Conservation (phyloP, 2,329 filamentous ascomycete genomes). For the Neofusicoccum ribis region DNA sequence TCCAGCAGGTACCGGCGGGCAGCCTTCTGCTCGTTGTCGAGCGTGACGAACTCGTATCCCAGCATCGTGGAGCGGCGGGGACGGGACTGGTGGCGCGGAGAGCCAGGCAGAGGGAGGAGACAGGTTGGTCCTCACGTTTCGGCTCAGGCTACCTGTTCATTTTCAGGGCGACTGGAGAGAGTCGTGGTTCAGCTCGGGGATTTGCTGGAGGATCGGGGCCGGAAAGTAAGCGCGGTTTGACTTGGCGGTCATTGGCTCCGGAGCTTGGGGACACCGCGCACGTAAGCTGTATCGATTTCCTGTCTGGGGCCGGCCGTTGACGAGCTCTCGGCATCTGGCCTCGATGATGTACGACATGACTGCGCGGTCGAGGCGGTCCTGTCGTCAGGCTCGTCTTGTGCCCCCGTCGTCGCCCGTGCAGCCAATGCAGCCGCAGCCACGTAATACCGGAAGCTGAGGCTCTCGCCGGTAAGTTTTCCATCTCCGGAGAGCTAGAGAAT, state of each 20-base stretch:
- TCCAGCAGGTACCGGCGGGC: constrained; percentile 56
- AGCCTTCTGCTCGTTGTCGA: constrained; percentile 51
- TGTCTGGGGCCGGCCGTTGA: neutral
- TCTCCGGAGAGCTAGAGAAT: neutral
- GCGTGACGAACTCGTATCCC: constrained; percentile 56
- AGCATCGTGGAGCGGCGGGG: constrained; percentile 21
- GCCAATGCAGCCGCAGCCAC: too few species aligned
- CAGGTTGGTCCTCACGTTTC: neutral
- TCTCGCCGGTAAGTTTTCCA: neutral
- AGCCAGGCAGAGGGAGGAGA: neutral
- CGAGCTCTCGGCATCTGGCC: too few species aligned
- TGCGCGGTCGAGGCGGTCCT: too few species aligned
- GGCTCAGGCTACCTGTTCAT: constrained; percentile 1
- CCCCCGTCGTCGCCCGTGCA: too few species aligned
- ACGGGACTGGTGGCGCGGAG: neutral
- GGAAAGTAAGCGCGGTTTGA: constrained; percentile 6
- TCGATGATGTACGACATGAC: too few species aligned
- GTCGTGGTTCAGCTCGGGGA: neutral
- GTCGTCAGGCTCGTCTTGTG: too few species aligned
- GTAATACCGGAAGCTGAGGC: too few species aligned
- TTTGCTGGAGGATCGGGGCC: neutral
- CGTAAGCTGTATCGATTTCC: neutral
- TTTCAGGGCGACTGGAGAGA: neutral
- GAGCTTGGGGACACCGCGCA: neutral
- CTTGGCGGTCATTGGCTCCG: neutral